Evolutionary conservation across 106 monocot genomes (phyloP).

Genomic region (Vanilla planifolia): DNA sequence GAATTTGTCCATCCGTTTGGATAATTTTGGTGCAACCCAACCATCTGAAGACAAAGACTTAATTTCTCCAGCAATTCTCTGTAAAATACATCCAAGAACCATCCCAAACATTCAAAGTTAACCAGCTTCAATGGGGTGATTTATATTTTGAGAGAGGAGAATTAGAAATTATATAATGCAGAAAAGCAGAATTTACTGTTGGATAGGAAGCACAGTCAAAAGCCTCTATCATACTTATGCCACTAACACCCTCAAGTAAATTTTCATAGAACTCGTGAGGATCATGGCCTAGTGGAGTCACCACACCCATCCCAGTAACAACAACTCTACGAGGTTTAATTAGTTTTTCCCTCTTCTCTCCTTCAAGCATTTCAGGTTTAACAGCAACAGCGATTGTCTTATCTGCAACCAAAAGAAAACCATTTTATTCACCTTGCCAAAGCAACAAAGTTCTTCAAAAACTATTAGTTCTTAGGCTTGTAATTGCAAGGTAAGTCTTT

Average conservation of each 20-base stretch:
- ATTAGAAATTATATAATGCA: neutral
- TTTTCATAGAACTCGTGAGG: slow-evolving; percentile 48
- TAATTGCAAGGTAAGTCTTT: neutral
- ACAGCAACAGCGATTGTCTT: slow-evolving; percentile 58
- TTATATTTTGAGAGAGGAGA: neutral
- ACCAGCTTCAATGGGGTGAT: neutral
- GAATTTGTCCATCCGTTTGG: slow-evolving; percentile 63
- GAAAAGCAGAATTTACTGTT: slow-evolving; percentile 22
- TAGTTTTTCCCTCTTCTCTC: slow-evolving; percentile 38
- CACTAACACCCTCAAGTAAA: slow-evolving; percentile 41
- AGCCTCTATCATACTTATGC: slow-evolving; percentile 64
- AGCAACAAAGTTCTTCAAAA: neutral
- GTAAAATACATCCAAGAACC: neutral
- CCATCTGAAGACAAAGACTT: slow-evolving; percentile 62
- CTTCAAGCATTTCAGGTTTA: slow-evolving; percentile 37
- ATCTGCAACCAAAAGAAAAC: slow-evolving; percentile 19
- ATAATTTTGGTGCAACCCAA: slow-evolving; percentile 52
- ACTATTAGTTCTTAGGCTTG: neutral
- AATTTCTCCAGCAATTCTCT: slow-evolving; percentile 73
- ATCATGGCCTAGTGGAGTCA: slow-evolving; percentile 82
- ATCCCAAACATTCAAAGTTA: neutral
- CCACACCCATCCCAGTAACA: slow-evolving; percentile 94
- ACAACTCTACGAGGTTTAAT: slow-evolving; percentile 68
- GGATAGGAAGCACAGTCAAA: slow-evolving; percentile 79
- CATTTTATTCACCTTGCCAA: neutral